A percentile compares a stretch with the other conserved stretches of the same genome.
phyloP scores from a whole-genome alignment of 2,329 filamentous ascomycete species.

The Ceratocystis harringtonii region DNA sequence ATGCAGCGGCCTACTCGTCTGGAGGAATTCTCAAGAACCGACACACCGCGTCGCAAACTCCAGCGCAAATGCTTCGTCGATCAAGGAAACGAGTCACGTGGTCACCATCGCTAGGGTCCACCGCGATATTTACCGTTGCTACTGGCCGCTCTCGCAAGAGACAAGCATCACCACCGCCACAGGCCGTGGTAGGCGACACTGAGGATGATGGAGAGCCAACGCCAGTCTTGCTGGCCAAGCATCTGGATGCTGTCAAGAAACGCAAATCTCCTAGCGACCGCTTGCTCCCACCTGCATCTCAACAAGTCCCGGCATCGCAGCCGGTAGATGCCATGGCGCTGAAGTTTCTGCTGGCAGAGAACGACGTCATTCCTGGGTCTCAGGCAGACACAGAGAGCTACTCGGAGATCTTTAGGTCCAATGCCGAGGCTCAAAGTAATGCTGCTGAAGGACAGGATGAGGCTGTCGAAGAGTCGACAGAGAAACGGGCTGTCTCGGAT shows the following conservation, averaged over 20 bases:
- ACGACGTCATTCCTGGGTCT: slow-evolving; percentile 17
- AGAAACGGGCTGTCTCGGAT: neutral
- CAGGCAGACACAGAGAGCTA: slow-evolving; percentile 13
- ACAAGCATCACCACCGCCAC: slow-evolving; percentile 11
- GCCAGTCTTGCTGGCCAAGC: slow-evolving; percentile 14
- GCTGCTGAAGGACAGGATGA: slow-evolving; percentile 1
- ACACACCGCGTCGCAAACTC: neutral
- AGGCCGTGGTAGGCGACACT: neutral
- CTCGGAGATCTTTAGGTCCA: slow-evolving; percentile 7
- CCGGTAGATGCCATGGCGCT: slow-evolving; percentile 33
- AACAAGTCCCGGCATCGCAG: slow-evolving; percentile 29
- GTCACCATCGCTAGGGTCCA: slow-evolving; percentile 20
- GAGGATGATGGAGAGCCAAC: slow-evolving; percentile 18
- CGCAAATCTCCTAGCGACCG: neutral
- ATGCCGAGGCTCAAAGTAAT: slow-evolving; percentile 8
- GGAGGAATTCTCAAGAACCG: slow-evolving; percentile 11
- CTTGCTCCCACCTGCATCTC: slow-evolving; percentile 31
- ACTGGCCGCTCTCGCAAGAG: slow-evolving; percentile 3
- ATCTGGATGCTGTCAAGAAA: slow-evolving; percentile 8
- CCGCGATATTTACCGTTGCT: slow-evolving; percentile 11
- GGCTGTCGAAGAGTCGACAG: slow-evolving; percentile 11
- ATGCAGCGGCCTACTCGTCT: neutral
- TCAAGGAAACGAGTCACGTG: slow-evolving; percentile 26
- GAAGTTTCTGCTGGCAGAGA: slow-evolving; percentile 34
- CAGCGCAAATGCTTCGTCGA: neutral